phyloP scores from a whole-genome alignment of 805 yeast genomes.

The Schwanniomyces sp. region DNA sequence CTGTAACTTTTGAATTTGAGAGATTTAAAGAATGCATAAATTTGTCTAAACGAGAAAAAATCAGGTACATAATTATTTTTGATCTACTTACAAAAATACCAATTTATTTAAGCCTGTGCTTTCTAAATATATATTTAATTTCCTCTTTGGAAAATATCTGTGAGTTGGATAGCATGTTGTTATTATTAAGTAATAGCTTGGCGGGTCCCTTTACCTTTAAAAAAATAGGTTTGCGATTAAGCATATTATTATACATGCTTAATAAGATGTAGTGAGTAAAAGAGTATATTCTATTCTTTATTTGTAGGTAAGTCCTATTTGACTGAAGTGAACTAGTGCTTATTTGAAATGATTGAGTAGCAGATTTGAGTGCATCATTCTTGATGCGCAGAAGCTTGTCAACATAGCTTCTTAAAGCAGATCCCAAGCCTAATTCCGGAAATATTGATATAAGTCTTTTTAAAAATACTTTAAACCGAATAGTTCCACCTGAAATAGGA shows the following conservation, averaged over 20 bases:
- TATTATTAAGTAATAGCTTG: slow-evolving; percentile 21
- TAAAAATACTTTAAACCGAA: neutral
- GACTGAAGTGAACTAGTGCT: neutral
- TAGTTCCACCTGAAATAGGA: neutral
- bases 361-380: neutral
- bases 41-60: neutral
- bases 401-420: neutral
- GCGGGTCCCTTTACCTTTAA: slow-evolving; percentile 27
- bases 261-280: slow-evolving; percentile 5
- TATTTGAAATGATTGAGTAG: neutral
- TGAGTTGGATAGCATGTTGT: slow-evolving; percentile 7
- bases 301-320: neutral
- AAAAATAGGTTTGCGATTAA: slow-evolving; percentile 15
- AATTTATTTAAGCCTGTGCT: neutral
- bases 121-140: slow-evolving; percentile 9
- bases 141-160: slow-evolving; percentile 15
- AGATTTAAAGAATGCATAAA: neutral
- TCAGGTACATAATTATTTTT: neutral
- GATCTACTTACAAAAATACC: neutral
- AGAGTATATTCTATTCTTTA: neutral
- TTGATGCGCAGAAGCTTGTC: neutral
- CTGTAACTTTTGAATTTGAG: neutral
- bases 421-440: neutral
- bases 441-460: neutral
- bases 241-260: slow-evolving; percentile 9